These are phyloP conservation scores for Fraxinus ornus DNA, from an alignment of 305 asterid species.

Conservation along the genomic window DNA sequence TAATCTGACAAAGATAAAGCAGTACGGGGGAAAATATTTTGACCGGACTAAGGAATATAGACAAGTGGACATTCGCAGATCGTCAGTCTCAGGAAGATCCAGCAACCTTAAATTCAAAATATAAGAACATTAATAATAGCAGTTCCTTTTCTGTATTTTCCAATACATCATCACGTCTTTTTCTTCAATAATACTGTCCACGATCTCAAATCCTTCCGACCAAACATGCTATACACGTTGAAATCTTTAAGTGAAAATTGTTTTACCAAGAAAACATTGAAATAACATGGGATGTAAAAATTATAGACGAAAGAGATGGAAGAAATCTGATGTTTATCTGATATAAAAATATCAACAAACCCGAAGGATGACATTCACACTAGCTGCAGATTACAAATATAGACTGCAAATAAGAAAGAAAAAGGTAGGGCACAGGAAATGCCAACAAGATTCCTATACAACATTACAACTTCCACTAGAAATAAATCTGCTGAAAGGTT, in stretches of 20 bases:
- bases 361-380: conserved; percentile 64
- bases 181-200: neutral
- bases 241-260: neutral
- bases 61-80: neutral
- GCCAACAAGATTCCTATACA: conserved; percentile 74
- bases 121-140: neutral
- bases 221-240: neutral
- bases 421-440: conserved; percentile 28
- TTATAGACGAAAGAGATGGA: neutral
- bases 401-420: conserved; percentile 55
- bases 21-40: neutral
- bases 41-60: neutral
- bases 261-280: neutral
- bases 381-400: conserved; percentile 82
- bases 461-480: conserved; percentile 55
- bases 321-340: conserved; percentile 24
- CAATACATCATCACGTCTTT: neutral
- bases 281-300: neutral
- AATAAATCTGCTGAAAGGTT: conserved; percentile 53
- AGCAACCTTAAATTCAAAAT: neutral
- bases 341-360: conserved; percentile 59
- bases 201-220: neutral
- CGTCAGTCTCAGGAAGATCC: neutral
- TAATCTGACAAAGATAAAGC: neutral
- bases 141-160: neutral